Conservation (phyloP, 495 filamentous ascomycete genomes). For the Hypoxylon crocopeplum region DNA sequence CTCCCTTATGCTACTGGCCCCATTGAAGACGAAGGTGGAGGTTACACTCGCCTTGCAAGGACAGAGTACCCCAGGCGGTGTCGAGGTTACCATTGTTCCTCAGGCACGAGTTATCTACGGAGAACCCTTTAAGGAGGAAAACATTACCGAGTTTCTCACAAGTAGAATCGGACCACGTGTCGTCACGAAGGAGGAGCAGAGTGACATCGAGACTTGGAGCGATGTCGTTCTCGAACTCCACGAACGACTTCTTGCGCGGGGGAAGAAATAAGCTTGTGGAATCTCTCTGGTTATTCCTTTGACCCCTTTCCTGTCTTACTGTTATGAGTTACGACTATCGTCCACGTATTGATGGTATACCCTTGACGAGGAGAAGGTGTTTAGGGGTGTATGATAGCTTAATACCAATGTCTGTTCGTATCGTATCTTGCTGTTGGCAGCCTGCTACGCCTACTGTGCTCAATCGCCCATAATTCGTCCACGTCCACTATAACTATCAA, state of each 20-base stretch:
- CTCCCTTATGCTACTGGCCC: slow-evolving; percentile 60
- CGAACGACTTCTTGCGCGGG: slow-evolving; percentile 60
- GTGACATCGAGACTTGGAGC: slow-evolving; percentile 56
- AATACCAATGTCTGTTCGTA: slow-evolving; percentile 7
- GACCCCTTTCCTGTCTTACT: background rate
- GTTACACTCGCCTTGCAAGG: slow-evolving; percentile 51
- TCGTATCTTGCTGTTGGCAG: background rate
- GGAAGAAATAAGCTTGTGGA: slow-evolving; percentile 49
- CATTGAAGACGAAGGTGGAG: slow-evolving; percentile 67
- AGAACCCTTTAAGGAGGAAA: slow-evolving; percentile 67
- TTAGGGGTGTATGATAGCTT: slow-evolving; percentile 2
- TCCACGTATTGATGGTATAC: background rate
- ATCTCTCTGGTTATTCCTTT: background rate
- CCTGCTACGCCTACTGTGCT: background rate
- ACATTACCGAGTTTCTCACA: slow-evolving; percentile 66
- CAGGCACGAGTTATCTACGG: slow-evolving; percentile 68
- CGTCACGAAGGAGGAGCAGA: slow-evolving; percentile 39
- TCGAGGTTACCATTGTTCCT: slow-evolving; percentile 55
- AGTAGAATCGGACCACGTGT: slow-evolving; percentile 52
- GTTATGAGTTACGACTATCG: slow-evolving; percentile 37
- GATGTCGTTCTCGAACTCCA: slow-evolving; percentile 63
- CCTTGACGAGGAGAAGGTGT: slow-evolving; percentile 8
- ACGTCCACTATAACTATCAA: too few relatives aligned
- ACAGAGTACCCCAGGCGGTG: slow-evolving; percentile 31
- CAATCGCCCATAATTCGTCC: background rate